These are phyloP conservation scores for Salix exigua DNA, from an alignment of 345 rosid genomes.

Conservation along the genomic window DNA sequence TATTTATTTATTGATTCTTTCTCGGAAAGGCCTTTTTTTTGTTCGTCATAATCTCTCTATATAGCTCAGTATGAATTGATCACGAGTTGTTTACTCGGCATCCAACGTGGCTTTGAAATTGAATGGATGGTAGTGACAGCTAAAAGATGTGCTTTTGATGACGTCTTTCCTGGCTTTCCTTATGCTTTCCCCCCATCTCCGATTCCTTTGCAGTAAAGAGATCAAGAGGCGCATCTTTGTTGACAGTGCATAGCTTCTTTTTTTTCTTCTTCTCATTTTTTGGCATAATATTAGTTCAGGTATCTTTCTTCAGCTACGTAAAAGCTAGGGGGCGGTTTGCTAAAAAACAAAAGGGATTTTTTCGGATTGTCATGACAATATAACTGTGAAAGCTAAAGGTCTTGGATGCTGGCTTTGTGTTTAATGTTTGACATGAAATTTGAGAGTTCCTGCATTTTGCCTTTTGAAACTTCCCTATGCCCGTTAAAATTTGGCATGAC, in stretches of 20 bases:
- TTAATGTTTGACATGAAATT: neutral
- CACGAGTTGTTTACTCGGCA: neutral
- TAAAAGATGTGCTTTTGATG: neutral
- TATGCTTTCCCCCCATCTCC: neutral
- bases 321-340: neutral
- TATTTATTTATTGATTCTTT: neutral
- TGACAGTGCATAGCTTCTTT: neutral
- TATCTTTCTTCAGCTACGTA: neutral
- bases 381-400: neutral
- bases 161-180: neutral
- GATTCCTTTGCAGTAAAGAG: neutral
- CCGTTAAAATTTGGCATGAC: neutral
- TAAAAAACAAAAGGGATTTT: neutral
- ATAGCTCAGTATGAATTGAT: neutral
- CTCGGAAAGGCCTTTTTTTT: neutral
- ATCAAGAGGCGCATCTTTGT: neutral
- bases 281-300: neutral
- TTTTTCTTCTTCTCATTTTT: neutral
- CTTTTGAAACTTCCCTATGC: neutral
- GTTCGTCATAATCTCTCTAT: neutral
- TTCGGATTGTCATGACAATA: neutral
- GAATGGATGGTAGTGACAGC: constrained; percentile 11
- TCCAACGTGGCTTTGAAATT: neutral
- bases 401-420: neutral
- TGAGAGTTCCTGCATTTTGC: neutral